Evolutionary conservation across 2,329 filamentous ascomycete genomes (phyloP), one percentile per base, ranked within the genome.

Genomic region (Colletotrichum truncatum): DNA sequence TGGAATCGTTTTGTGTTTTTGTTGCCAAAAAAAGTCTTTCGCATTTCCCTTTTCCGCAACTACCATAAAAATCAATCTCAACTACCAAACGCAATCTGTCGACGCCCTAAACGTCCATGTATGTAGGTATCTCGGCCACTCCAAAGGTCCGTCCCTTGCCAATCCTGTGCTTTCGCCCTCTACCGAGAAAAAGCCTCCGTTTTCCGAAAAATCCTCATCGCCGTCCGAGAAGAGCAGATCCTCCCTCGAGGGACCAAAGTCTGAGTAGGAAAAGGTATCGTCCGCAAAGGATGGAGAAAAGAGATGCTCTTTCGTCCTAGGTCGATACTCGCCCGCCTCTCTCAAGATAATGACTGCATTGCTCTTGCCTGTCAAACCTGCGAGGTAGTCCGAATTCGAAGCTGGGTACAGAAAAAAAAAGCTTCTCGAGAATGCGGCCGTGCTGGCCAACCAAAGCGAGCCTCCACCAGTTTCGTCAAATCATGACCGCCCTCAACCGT

Each of bases 61-160:
- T 43, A 56, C 38, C 43, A 46, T 11, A 25, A 54, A n/a, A 48
- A 34, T 21, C 39, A 60, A 23, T 48, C 48, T 58, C 34, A 28
- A 54, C 56, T 54, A 32, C 18, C 58, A 53, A 54, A 66, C 32
- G 45, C 52, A 43, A 54, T 41, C 36, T 52, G 53, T 57, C 67
- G 59, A 67, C 66, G 66, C 56, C 61, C 65, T 57, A 7, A 21
- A 54, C 56, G 65, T 66, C 52, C 60, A 32, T 67, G 51, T 68
- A 66, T 54, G 26, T 43, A 55, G 62, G 62, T 65, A 65, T 62
- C 49, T 61, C 57, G 43, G 28, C 41, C 56, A 54, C 34, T 16
- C 54, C 46, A 41, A 49, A 53, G 56, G 39, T 43, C 62, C 48
- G 26, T 49, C 57, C n/a, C 62, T 36, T 45, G 34, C 62, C 57